These are phyloP conservation scores for Solanum boliviense DNA, from an alignment of 257 asterid genomes.

Conservation along the genomic window DNA sequence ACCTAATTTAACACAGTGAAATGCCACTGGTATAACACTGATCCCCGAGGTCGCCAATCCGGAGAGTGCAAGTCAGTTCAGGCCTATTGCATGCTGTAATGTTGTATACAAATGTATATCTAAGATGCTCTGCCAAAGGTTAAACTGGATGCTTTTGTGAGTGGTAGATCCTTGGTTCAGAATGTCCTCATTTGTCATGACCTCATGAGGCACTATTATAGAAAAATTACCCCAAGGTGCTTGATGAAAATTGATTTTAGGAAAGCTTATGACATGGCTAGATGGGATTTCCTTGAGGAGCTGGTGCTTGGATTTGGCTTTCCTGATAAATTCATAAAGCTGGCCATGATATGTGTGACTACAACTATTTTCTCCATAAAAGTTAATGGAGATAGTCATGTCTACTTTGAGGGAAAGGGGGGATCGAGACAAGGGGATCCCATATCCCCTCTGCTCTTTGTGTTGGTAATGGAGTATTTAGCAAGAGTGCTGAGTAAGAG, in stretches of 20 bases:
- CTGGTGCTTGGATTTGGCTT: background rate
- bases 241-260: too few relatives aligned
- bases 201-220: background rate
- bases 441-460: background rate
- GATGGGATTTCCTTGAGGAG: background rate
- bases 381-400: background rate
- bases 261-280: background rate
- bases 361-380: background rate
- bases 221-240: background rate
- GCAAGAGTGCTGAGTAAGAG: background rate
- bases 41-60: background rate
- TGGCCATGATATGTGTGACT: background rate
- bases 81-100: background rate
- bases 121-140: background rate
- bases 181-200: background rate
- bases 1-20: background rate
- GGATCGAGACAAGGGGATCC: background rate
- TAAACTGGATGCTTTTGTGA: background rate
- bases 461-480: background rate
- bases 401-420: background rate
- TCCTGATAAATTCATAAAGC: background rate
- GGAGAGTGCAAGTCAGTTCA: background rate
- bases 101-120: background rate
- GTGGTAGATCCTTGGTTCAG: background rate
- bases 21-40: background rate